These are phyloP conservation scores for Carex cristatella DNA, from an alignment of 176 grass and related monocot genomes.

Conservation along the genomic window DNA sequence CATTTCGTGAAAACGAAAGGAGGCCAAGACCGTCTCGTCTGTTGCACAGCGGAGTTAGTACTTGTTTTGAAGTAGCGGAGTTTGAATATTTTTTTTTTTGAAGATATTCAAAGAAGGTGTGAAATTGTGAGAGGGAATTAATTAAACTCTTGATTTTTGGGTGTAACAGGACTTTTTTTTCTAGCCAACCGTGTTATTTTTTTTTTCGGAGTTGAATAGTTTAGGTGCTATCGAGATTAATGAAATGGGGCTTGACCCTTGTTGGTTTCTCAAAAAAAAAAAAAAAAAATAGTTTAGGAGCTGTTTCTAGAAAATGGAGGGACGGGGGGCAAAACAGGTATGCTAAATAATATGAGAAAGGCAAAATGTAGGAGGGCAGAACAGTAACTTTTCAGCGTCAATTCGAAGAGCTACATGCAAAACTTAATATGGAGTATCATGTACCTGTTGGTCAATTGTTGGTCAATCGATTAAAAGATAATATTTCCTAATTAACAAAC, in stretches of 20 bases:
- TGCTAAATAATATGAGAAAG: neutral
- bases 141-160: too few relatives aligned
- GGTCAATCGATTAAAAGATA: neutral
- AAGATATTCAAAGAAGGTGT: too few relatives aligned
- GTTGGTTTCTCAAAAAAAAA: too few relatives aligned
- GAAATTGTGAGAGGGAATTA: too few relatives aligned
- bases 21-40: neutral
- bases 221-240: too few relatives aligned
- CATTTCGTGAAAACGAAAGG: neutral
- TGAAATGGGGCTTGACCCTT: too few relatives aligned
- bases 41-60: neutral
- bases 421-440: neutral
- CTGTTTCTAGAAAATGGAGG: neutral
- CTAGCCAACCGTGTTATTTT: too few relatives aligned
- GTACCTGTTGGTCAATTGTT: neutral
- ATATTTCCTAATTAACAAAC: neutral
- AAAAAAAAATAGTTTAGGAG: neutral
- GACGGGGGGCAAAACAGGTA: neutral
- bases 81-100: too few relatives aligned
- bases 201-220: too few relatives aligned
- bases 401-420: neutral
- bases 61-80: too few relatives aligned
- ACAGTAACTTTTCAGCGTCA: neutral
- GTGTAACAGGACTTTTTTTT: too few relatives aligned
- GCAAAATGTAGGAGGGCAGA: neutral